phyloP scores from a whole-genome alignment of 129 eudicot genomes.

The Tagetes patula region DNA sequence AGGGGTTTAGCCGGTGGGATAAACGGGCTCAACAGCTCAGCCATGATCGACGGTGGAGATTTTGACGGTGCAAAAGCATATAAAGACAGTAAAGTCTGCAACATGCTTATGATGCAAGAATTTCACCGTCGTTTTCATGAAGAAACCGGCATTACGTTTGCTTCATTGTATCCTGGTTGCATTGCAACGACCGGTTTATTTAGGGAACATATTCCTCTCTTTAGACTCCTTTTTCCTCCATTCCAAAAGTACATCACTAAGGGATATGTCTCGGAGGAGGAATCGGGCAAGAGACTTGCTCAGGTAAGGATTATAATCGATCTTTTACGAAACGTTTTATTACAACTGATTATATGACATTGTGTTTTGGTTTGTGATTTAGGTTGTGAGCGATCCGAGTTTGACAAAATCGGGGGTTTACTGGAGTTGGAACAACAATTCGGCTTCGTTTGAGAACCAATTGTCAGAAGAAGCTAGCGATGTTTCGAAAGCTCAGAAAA shows the following conservation, averaged over 20 bases:
- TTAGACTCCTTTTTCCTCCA: conserved; percentile 84
- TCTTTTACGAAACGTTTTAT: neutral
- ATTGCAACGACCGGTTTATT: conserved; percentile 92
- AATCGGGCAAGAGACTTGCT: conserved; percentile 90
- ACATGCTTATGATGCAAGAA: conserved; percentile 95
- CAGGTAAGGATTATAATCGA: conserved; percentile 47
- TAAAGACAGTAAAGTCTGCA: conserved; percentile 90
- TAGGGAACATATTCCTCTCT: conserved; percentile 85
- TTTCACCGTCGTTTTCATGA: conserved; percentile 85
- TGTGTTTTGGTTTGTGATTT: conserved; percentile 3
- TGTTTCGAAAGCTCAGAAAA: conserved; percentile 69
- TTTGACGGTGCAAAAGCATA: conserved; percentile 93
- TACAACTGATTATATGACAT: neutral
- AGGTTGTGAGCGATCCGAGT: conserved; percentile 97
- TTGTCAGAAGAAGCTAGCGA: conserved; percentile 92
- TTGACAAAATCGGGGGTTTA: conserved; percentile 93
- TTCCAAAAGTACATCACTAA: conserved; percentile 91
- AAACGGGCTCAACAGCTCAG: conserved; percentile 72
- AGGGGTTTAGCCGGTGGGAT: conserved; percentile 76
- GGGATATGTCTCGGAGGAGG: conserved; percentile 82
- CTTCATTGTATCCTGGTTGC: conserved; percentile 92
- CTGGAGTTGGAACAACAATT: conserved; percentile 94
- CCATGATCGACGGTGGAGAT: conserved; percentile 87
- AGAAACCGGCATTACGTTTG: conserved; percentile 87
- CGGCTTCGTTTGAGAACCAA: conserved; percentile 92